These are phyloP conservation scores for Blastocystis sp. DNA, from an alignment of 352 stramenopile species.

Conservation along the genomic window DNA sequence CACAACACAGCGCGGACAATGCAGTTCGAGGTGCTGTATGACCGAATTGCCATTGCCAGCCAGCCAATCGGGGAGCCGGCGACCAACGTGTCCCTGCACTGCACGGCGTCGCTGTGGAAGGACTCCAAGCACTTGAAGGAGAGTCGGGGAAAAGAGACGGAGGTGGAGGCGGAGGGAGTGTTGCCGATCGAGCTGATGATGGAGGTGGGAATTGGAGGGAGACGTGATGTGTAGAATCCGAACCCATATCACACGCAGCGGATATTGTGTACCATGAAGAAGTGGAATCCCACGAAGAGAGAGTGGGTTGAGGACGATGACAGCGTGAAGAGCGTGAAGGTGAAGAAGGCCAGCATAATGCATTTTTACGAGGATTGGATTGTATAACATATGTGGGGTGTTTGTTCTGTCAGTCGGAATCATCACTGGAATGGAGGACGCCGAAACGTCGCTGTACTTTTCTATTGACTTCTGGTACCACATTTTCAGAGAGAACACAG, in stretches of 20 bases:
- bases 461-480: conserved; percentile 64
- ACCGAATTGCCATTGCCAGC: not conserved
- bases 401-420: no score
- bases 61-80: not conserved
- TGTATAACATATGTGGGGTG: not conserved
- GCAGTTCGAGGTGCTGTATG: not conserved
- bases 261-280: not conserved
- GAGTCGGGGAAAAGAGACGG: no score
- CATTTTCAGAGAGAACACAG: conserved; percentile 42
- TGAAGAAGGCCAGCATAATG: not conserved
- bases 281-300: not conserved
- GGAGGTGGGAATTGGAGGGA: no score
- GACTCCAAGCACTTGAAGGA: no score
- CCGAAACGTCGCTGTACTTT: not conserved
- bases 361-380: conserved; percentile 2
- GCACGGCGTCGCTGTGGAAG: no score
- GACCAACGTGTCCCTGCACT: not conserved
- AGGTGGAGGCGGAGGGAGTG: no score
- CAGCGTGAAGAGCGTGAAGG: not conserved
- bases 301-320: not conserved
- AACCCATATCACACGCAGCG: no score
- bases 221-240: no score
- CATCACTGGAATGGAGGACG: not conserved
- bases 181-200: no score
- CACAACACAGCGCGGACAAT: not conserved